Evolutionary conservation across 345 rosid species (phyloP).

Genomic region (Nasturtium officinale): DNA sequence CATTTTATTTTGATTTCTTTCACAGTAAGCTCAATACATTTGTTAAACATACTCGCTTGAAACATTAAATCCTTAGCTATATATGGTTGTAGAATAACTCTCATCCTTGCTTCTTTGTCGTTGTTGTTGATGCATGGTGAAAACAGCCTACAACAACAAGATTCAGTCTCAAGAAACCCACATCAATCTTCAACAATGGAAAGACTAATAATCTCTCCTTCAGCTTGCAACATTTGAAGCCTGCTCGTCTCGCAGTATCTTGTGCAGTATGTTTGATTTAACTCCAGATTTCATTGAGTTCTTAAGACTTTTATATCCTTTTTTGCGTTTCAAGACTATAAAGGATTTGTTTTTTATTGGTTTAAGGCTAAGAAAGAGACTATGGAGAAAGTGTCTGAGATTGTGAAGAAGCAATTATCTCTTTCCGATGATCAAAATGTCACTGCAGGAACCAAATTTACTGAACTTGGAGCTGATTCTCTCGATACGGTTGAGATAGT

Average conservation of each 20-base stretch:
- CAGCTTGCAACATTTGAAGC: neutral
- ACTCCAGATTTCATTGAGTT: neutral
- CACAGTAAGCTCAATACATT: neutral
- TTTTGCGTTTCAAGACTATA: neutral
- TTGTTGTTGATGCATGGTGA: slow-evolving; percentile 8
- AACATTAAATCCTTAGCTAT: neutral
- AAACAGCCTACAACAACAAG: slow-evolving; percentile 27
- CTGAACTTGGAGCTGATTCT: slow-evolving; percentile 75
- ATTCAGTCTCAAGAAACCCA: slow-evolving; percentile 8
- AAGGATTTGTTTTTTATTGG: neutral
- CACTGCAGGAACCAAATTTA: slow-evolving; percentile 54
- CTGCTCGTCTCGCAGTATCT: slow-evolving; percentile 26
- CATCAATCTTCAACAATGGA: slow-evolving; percentile 14
- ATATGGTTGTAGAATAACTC: neutral
- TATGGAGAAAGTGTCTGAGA: slow-evolving; percentile 56
- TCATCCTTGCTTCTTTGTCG: slow-evolving; percentile 5
- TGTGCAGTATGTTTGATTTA: slow-evolving; percentile 36
- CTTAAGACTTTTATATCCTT: neutral
- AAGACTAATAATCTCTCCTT: slow-evolving; percentile 28
- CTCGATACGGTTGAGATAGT: slow-evolving; percentile 79
- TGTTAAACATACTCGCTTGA: neutral
- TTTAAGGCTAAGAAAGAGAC: slow-evolving; percentile 63
- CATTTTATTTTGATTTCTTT: neutral
- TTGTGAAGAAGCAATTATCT: slow-evolving; percentile 69
- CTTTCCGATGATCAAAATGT: slow-evolving; percentile 44